A percentile compares a stretch with the other conserved stretches of the same genome.
Evolutionary conservation across 1,139 yeast species (phyloP).

Genomic region (Protomyces gravidus): DNA sequence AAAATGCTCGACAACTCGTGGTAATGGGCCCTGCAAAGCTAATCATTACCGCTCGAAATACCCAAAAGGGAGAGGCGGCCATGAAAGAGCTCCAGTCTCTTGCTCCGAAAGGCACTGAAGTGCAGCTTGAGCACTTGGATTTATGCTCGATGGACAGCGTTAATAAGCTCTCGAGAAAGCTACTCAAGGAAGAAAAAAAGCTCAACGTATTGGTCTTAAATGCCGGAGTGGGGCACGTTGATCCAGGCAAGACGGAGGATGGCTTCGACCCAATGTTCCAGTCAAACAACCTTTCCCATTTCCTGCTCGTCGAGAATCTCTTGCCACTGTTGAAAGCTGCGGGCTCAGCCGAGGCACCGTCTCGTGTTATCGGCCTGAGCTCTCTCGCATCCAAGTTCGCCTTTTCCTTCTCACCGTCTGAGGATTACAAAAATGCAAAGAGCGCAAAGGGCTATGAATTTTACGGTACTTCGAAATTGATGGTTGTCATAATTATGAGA

Average conservation of each 20-base stretch:
- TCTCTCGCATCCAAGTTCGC: slow-evolving; percentile 19
- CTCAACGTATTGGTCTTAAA: slow-evolving; percentile 33
- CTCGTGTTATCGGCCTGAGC: slow-evolving; percentile 13
- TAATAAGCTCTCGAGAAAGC: slow-evolving; percentile 28
- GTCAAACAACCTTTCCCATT: slow-evolving; percentile 73
- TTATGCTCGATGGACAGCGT: slow-evolving; percentile 42
- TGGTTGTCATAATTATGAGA: slow-evolving; percentile 7
- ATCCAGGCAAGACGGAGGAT: slow-evolving; percentile 32
- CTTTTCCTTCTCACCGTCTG: slow-evolving; percentile 10
- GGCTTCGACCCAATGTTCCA: slow-evolving; percentile 55
- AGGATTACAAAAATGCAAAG: slow-evolving; percentile 4
- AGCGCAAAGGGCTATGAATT: slow-evolving; percentile 3
- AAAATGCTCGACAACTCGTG: slow-evolving; percentile 32
- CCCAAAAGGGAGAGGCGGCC: slow-evolving; percentile 37
- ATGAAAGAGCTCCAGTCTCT: slow-evolving; percentile 2
- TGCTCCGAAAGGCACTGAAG: neutral
- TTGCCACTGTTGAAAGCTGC: slow-evolving; percentile 49
- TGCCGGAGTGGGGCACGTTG: slow-evolving; percentile 30
- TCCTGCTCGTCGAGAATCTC: slow-evolving; percentile 60
- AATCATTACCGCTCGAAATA: slow-evolving; percentile 16
- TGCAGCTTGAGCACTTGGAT: slow-evolving; percentile 17
- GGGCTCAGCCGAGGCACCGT: slow-evolving; percentile 35
- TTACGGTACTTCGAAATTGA: slow-evolving; percentile 15
- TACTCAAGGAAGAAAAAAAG: slow-evolving; percentile 30
- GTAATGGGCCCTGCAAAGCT: slow-evolving; percentile 18